A percentile compares a stretch with the other conserved stretches of the same genome.
Conservation (phyloP, 2,329 filamentous ascomycete species). For the Aspergillus candidus region DNA sequence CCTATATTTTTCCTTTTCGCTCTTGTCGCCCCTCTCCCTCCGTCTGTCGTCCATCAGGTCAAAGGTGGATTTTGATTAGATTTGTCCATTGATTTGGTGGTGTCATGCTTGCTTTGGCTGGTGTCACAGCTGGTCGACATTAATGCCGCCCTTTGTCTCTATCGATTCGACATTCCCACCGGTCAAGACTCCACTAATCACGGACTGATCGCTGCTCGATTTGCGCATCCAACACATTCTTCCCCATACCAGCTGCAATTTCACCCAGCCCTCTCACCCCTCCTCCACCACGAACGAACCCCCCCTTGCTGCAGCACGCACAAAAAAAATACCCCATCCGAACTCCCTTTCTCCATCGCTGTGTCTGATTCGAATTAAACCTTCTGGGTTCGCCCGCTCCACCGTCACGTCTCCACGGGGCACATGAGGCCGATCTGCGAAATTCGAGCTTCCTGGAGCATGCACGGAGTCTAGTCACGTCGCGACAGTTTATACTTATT, state of each 20-base stretch:
- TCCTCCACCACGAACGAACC: slow-evolving; percentile 6
- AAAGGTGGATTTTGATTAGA: slow-evolving; percentile 4
- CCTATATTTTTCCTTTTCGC: slow-evolving; percentile 3
- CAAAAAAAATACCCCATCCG: slow-evolving; percentile 11
- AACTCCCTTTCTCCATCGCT: slow-evolving; percentile 20
- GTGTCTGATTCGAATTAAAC: slow-evolving; percentile 18
- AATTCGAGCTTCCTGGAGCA: slow-evolving; percentile 36
- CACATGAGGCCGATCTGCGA: slow-evolving; percentile 34
- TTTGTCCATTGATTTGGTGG: slow-evolving; percentile 14
- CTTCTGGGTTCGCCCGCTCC: slow-evolving; percentile 16
- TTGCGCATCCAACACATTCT: slow-evolving; percentile 32
- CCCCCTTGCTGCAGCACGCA: slow-evolving; percentile 30
- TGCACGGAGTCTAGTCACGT: slow-evolving; percentile 38
- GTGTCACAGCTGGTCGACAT: slow-evolving; percentile 35
- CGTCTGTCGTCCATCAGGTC: slow-evolving; percentile 2
- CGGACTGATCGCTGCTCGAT: slow-evolving; percentile 18
- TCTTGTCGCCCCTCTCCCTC: slow-evolving; percentile 3
- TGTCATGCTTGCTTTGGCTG: slow-evolving; percentile 31
- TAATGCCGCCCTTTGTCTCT: slow-evolving; percentile 33
- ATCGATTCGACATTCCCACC: slow-evolving; percentile 28
- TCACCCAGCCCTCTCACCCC: slow-evolving; percentile 18
- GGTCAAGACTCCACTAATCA: slow-evolving; percentile 29
- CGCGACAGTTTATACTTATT: slow-evolving; percentile 24
- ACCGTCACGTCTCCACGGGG: slow-evolving; percentile 22
- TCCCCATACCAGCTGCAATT: slow-evolving; percentile 21